Evolutionary conservation across 2,329 filamentous ascomycete species (phyloP).

Genomic region (Cladosporium sp.): DNA sequence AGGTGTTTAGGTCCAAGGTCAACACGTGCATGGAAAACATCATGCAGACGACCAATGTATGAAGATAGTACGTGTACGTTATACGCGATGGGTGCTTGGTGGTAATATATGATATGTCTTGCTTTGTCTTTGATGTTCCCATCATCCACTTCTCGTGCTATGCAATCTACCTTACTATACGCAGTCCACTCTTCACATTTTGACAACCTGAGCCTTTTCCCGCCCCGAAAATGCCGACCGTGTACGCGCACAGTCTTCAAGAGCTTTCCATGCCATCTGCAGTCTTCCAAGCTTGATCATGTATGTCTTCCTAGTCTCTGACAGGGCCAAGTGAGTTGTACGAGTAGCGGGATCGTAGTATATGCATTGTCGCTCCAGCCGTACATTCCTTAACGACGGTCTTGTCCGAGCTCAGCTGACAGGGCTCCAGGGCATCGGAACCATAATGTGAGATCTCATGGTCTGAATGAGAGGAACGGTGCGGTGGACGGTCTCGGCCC

Average conservation of each 20-base stretch:
- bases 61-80: no score
- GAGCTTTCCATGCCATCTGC: not conserved
- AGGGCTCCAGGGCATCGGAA: conserved; percentile 95
- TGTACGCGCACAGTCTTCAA: not conserved
- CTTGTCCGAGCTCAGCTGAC: conserved; percentile 57
- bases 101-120: not conserved
- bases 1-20: not conserved
- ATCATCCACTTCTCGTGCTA: not conserved
- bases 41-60: no score
- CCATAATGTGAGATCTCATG: conserved; percentile 91
- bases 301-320: not conserved
- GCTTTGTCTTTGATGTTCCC: not conserved
- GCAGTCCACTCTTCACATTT: not conserved
- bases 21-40: not conserved
- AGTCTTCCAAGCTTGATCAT: not conserved
- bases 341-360: not conserved
- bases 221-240: not conserved
- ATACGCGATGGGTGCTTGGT: no score
- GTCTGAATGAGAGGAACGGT: conserved; percentile 93
- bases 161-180: conserved; percentile 1
- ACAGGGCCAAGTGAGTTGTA: not conserved
- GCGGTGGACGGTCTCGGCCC: conserved; percentile 90
- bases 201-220: not conserved
- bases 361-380: not conserved
- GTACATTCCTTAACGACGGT: not conserved